These are phyloP conservation scores for Entomortierella lignicola DNA, from an alignment of 192 early-diverging fungal species.

Conservation along the genomic window DNA sequence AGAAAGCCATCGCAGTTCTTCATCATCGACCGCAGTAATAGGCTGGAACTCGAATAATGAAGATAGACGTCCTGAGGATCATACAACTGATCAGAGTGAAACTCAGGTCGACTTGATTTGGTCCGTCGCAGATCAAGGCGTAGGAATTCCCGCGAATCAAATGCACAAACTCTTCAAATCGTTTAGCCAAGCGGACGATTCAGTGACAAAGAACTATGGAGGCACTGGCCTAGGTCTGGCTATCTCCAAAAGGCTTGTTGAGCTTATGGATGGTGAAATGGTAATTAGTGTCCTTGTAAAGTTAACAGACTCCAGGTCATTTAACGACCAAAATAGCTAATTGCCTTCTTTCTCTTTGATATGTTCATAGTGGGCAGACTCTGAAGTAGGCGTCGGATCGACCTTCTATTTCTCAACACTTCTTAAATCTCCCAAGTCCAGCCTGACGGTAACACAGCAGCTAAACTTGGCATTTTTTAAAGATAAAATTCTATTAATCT, in stretches of 20 bases:
- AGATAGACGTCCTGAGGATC: too few relatives aligned
- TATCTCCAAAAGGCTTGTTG: conserved; percentile 50
- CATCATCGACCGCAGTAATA: neutral
- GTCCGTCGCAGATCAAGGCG: conserved; percentile 55
- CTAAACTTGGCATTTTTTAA: conserved; percentile 41
- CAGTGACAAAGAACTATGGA: conserved; percentile 58
- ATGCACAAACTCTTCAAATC: conserved; percentile 54
- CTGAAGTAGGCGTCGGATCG: conserved; percentile 48
- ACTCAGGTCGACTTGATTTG: conserved; percentile 33
- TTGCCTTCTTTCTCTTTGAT: too few relatives aligned
- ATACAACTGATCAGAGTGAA: too few relatives aligned
- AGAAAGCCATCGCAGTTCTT: too few relatives aligned
- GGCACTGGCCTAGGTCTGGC: conserved; percentile 59
- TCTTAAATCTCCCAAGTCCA: conserved; percentile 19
- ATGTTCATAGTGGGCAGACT: conserved; percentile 41
- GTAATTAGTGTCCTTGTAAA: too few relatives aligned
- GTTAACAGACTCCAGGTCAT: too few relatives aligned
- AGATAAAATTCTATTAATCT: conserved; percentile 37
- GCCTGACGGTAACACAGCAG: conserved; percentile 34
- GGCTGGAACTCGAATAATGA: neutral
- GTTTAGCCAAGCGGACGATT: conserved; percentile 59
- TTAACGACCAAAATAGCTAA: too few relatives aligned
- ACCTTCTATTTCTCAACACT: conserved; percentile 48
- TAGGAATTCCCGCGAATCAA: conserved; percentile 47
- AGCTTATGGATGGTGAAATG: conserved; percentile 59